Conservation (phyloP, 768 basidiomycete genomes). For the Mycena amicta region DNA sequence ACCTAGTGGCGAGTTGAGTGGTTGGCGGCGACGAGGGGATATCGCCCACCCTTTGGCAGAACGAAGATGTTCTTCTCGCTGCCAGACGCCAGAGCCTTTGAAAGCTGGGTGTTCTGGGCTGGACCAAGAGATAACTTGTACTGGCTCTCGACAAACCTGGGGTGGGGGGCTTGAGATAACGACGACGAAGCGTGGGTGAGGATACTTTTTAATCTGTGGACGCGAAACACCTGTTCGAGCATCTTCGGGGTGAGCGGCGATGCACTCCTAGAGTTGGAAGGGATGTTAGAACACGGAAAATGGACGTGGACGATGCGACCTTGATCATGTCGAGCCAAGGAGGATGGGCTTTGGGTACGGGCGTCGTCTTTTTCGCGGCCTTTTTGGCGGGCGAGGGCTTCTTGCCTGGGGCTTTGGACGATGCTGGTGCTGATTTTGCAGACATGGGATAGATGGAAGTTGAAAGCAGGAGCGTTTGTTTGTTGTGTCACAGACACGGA, state of each 20-base stretch:
- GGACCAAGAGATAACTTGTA: constrained; percentile 83
- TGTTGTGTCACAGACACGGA: neutral
- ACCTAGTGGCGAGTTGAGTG: constrained; percentile 35
- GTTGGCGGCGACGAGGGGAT: constrained; percentile 4
- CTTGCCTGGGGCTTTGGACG: neutral
- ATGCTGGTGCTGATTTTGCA: neutral
- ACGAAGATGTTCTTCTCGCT: constrained; percentile 81
- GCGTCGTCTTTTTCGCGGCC: constrained; percentile 43
- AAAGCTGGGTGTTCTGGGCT: constrained; percentile 77
- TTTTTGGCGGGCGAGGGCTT: neutral
- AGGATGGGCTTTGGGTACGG: constrained; percentile 59
- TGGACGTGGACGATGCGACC: constrained; percentile 40
- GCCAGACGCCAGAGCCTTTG: constrained; percentile 79
- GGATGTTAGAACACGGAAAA: too few relatives aligned
- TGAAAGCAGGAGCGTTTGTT: neutral
- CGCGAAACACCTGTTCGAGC: constrained; percentile 85
- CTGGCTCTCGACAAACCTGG: constrained; percentile 79
- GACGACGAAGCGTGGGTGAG: neutral
- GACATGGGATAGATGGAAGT: neutral
- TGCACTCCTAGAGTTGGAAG: constrained; percentile 77
- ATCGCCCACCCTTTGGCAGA: constrained; percentile 77
- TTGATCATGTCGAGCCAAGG: constrained; percentile 81
- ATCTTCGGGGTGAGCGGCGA: constrained; percentile 71
- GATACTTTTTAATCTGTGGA: constrained; percentile 90
- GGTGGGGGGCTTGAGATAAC: constrained; percentile 14